phyloP scores from a whole-genome alignment of 768 basidiomycete species.

The Auriscalpium vulgare region DNA sequence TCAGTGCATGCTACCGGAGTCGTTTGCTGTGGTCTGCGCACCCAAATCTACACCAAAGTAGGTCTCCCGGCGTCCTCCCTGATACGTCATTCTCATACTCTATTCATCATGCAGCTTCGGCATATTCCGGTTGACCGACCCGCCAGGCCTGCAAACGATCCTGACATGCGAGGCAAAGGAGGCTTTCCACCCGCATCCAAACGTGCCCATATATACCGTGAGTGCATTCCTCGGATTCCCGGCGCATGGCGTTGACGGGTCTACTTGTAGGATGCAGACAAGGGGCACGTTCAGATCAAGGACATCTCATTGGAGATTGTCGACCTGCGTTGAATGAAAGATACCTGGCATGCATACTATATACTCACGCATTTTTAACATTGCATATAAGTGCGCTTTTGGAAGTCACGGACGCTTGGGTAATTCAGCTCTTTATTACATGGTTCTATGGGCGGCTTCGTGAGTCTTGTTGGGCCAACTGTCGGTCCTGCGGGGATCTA shows the following conservation, averaged over 20 bases:
- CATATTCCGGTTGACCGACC: slow-evolving; percentile 85
- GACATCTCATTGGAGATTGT: slow-evolving; percentile 72
- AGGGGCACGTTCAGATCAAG: slow-evolving; percentile 75
- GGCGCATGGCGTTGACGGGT: too few species aligned
- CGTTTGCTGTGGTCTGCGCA: slow-evolving; percentile 88
- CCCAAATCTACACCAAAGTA: slow-evolving; percentile 72
- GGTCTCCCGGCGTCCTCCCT: slow-evolving; percentile 16
- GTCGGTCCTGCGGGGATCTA: too few species aligned
- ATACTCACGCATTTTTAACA: too few species aligned
- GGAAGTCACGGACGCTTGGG: too few species aligned
- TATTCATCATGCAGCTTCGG: slow-evolving; percentile 49
- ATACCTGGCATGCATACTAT: too few species aligned
- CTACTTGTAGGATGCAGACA: slow-evolving; percentile 62
- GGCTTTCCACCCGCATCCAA: slow-evolving; percentile 83
- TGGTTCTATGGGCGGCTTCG: too few species aligned
- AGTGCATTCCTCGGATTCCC: slow-evolving; percentile 19
- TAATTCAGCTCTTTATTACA: too few species aligned
- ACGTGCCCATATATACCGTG: slow-evolving; percentile 81
- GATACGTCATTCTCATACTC: slow-evolving; percentile 1
- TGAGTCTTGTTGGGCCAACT: too few species aligned
- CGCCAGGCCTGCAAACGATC: slow-evolving; percentile 71
- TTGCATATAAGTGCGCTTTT: too few species aligned
- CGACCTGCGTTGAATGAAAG: slow-evolving; percentile 47
- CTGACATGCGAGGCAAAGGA: slow-evolving; percentile 59
- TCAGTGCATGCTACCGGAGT: slow-evolving; percentile 85